phyloP scores from a whole-genome alignment of 768 basidiomycete genomes.

The Suillus spraguei region DNA sequence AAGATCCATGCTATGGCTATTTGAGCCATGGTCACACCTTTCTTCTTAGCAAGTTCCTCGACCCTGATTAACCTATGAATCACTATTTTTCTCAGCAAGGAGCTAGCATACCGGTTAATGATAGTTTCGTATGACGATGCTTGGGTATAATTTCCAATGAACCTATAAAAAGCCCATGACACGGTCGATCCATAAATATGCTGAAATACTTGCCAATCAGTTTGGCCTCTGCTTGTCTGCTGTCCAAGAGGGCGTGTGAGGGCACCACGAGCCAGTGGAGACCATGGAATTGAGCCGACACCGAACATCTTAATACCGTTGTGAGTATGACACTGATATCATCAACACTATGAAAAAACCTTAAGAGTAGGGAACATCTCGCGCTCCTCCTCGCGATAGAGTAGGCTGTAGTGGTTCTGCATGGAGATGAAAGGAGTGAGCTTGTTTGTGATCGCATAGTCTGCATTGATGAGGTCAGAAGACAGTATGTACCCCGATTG shows the following conservation, averaged over 20 bases:
- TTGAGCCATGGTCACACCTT: constrained; percentile 43
- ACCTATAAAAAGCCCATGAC: constrained; percentile 22
- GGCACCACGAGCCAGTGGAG: constrained; percentile 41
- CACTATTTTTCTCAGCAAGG: neutral
- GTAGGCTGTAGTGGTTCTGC: constrained; percentile 61
- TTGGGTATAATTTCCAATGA: constrained; percentile 26
- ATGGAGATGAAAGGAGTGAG: constrained; percentile 62
- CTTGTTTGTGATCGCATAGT: constrained; percentile 44
- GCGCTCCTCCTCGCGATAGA: constrained; percentile 64
- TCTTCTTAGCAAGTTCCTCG: constrained; percentile 40
- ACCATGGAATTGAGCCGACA: constrained; percentile 49
- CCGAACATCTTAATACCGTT: constrained; percentile 37
- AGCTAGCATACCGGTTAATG: constrained; percentile 26
- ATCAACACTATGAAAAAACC: constrained; percentile 17
- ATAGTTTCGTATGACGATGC: constrained; percentile 29
- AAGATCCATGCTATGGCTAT: constrained; percentile 44
- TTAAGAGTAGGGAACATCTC: constrained; percentile 58
- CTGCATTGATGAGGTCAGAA: constrained; percentile 16
- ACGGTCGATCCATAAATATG: neutral
- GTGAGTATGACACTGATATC: constrained; percentile 7
- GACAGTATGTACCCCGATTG: neutral
- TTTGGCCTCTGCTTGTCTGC: constrained; percentile 27
- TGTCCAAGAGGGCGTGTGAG: constrained; percentile 37
- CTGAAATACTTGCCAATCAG: constrained; percentile 23
- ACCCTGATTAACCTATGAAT: constrained; percentile 29